phyloP scores from a whole-genome alignment of 208 protist genomes.

The Ichthyophonus hoferi region DNA sequence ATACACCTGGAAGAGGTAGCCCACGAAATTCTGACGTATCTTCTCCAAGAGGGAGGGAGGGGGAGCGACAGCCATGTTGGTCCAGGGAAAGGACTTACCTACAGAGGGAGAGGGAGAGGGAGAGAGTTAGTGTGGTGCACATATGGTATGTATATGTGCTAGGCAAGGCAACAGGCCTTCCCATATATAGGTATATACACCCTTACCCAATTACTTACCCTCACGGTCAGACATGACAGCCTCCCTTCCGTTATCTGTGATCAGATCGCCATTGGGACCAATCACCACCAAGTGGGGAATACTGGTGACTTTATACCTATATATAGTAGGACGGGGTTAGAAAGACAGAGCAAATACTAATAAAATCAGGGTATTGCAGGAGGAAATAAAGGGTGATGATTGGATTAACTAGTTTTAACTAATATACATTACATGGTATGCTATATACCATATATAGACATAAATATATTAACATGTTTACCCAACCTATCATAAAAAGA shows the following conservation, averaged over 20 bases:
- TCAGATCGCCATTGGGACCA: background rate
- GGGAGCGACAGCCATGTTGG: background rate
- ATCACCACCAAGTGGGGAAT: slow-evolving; percentile 32
- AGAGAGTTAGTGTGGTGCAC: background rate
- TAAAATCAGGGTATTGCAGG: too few relatives aligned
- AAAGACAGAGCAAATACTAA: too few relatives aligned
- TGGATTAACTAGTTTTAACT: too few relatives aligned
- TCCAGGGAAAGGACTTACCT: background rate
- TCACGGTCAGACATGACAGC: background rate
- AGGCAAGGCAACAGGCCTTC: background rate
- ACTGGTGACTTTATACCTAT: background rate
- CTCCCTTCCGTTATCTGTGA: background rate
- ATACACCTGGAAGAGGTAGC: background rate
- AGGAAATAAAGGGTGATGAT: too few relatives aligned
- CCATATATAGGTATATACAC: background rate
- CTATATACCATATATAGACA: too few relatives aligned
- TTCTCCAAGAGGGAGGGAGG: background rate
- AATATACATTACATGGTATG: too few relatives aligned
- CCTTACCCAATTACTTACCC: background rate
- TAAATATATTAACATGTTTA: too few relatives aligned
- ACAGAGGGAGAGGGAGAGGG: background rate
- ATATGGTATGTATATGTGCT: background rate
- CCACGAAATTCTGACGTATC: background rate
- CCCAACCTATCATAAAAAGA: background rate
- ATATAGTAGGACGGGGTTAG: too few relatives aligned